These are phyloP conservation scores for Nitzschia sp. DNA, from an alignment of 108 stramenopile genomes.

Conservation along the genomic window DNA sequence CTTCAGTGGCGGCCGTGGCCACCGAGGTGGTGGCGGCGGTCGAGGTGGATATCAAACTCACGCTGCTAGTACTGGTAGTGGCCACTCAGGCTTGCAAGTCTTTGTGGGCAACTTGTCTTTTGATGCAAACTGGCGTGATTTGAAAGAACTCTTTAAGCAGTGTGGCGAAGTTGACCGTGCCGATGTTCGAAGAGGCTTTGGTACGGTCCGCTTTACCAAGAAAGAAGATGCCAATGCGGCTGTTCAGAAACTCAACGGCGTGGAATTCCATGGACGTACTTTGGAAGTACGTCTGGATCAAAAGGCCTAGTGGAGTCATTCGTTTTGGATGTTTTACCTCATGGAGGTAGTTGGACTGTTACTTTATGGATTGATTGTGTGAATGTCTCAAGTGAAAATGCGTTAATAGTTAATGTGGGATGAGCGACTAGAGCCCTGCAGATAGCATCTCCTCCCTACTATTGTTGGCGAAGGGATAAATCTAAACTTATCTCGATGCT, in stretches of 20 bases:
- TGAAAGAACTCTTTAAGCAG: conserved; percentile 88
- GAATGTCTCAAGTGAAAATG: no score
- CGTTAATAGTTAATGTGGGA: no score
- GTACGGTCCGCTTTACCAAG: conserved; percentile 81
- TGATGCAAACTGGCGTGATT: conserved; percentile 77
- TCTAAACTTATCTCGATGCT: no score
- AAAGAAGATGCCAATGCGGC: conserved; percentile 84
- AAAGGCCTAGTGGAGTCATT: conserved; percentile 42
- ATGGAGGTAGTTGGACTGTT: no score
- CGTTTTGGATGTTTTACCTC: no score
- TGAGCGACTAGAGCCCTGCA: no score
- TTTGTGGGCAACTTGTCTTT: conserved; percentile 88
- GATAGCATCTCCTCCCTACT: no score
- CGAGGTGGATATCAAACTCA: conserved; percentile 7
- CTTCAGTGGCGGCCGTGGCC: conserved; percentile 22
- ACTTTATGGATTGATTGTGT: no score
- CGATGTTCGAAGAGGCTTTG: conserved; percentile 86
- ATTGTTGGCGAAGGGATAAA: no score
- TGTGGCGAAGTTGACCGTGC: conserved; percentile 79
- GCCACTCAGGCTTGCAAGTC: conserved; percentile 46
- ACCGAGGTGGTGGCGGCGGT: conserved; percentile 4
- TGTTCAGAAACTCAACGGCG: conserved; percentile 78
- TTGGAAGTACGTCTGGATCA: conserved; percentile 77
- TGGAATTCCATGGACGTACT: conserved; percentile 69
- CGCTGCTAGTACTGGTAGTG: neutral